phyloP scores from a whole-genome alignment of 257 asterid genomes.

The Nyctanthes arbortristis region DNA sequence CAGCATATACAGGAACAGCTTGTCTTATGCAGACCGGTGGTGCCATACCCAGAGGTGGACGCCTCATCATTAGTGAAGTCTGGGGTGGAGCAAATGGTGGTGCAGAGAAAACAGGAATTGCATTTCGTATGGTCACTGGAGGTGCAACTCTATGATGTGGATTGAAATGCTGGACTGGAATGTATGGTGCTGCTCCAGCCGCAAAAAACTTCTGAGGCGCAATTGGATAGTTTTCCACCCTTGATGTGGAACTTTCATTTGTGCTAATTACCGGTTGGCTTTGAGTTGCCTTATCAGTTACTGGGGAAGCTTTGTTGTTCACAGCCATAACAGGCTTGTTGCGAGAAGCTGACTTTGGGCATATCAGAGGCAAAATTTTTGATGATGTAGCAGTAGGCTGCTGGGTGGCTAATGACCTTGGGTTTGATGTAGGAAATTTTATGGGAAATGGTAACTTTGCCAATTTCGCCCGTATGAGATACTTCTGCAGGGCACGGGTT shows the following conservation, averaged over 20 bases:
- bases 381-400: slow-evolving; percentile 72
- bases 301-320: slow-evolving; percentile 42
- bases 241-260: slow-evolving; percentile 39
- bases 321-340: slow-evolving; percentile 44
- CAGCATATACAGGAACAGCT: slow-evolving; percentile 59
- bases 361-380: slow-evolving; percentile 89
- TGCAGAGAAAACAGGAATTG: slow-evolving; percentile 87
- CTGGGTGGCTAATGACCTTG: slow-evolving; percentile 55
- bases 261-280: slow-evolving; percentile 37
- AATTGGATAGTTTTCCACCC: slow-evolving; percentile 37
- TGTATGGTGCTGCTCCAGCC: slow-evolving; percentile 87
- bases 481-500: slow-evolving; percentile 88
- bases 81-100: slow-evolving; percentile 77
- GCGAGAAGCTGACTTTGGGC: slow-evolving; percentile 64
- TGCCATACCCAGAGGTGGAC: slow-evolving; percentile 53
- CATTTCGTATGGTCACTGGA: slow-evolving; percentile 77
- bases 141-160: slow-evolving; percentile 73
- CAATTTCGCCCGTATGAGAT: slow-evolving; percentile 59
- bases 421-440: slow-evolving; percentile 62
- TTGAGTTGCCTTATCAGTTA: slow-evolving; percentile 39
- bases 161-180: slow-evolving; percentile 71
- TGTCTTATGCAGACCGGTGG: slow-evolving; percentile 70
- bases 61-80: slow-evolving; percentile 53
- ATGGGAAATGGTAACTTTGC: slow-evolving; percentile 72
- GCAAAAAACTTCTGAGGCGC: slow-evolving; percentile 69